These are phyloP conservation scores for Talaromyces sp. DNA, from an alignment of 2,329 filamentous ascomycete genomes.

Conservation along the genomic window DNA sequence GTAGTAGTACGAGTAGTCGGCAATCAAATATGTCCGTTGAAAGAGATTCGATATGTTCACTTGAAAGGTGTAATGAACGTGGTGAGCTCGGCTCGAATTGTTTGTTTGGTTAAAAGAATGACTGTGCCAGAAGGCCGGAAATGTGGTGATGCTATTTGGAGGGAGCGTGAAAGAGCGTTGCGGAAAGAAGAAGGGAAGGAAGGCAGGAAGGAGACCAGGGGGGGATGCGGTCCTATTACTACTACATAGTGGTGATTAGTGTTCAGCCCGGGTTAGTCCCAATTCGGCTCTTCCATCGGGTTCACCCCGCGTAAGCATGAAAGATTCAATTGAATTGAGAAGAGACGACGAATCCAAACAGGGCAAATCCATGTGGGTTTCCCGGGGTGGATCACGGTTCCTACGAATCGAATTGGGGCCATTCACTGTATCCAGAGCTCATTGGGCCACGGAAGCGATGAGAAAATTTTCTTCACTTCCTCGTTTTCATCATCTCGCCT, in stretches of 20 bases:
- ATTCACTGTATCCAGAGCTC: neutral
- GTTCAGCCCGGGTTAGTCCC: neutral
- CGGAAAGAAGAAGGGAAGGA: neutral
- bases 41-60: neutral
- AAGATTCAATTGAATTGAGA: neutral
- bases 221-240: constrained; percentile 13
- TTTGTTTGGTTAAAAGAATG: constrained; percentile 13
- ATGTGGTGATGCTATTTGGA: neutral
- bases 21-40: neutral
- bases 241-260: neutral
- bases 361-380: constrained; percentile 4
- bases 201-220: constrained; percentile 5
- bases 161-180: constrained; percentile 10
- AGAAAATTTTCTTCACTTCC: neutral
- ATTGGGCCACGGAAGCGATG: constrained; percentile 11
- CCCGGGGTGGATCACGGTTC: neutral
- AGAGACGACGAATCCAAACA: neutral
- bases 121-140: constrained; percentile 10
- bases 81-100: constrained; percentile 15
- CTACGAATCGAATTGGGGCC: neutral
- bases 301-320: constrained; percentile 11
- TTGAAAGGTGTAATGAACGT: constrained; percentile 3
- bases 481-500: neutral
- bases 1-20: neutral
- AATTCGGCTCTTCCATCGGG: neutral